Evolutionary conservation across 2,329 filamentous ascomycete genomes (phyloP), one percentile per base, ranked within the genome.

Genomic region (Pleomassaria siparia): DNA sequence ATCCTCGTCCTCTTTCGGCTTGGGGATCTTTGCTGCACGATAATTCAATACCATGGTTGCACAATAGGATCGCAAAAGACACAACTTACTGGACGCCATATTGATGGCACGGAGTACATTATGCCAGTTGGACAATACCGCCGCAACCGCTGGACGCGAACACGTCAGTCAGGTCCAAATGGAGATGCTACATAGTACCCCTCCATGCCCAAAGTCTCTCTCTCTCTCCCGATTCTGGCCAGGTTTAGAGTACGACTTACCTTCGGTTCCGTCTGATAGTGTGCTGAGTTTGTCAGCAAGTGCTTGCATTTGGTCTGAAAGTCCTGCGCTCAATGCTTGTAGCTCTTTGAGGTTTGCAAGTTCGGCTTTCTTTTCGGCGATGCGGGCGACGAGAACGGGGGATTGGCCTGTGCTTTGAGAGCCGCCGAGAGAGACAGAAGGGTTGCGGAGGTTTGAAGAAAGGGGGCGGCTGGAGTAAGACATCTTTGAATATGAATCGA

Each of bases 121-220:
- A 70, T 91, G 87, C 89, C 89, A 95, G 69, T 94, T 95, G 44
- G 86, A 82, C 66, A 95, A 77, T 18, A 95, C 89, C n/a, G 86
- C 81, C 30, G 89, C 89, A 62, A 95, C 89, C 50, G 87, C 88
- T 90, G 45, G 10, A 55, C 42, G 44, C 40, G 40, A 44, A 66
- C 46, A 54, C 45, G 51, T 67, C 54, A 65, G 54, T 20, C 21
- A 51, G 46, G 21, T 30, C 44, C 24, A 21, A 39, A 20, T 26
- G 8, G 12, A 42, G 39, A 36, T 43, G 32, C 28, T 46, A 44
- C 36, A 42, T 32, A 33, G 40, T 45, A 57, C 29, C 43, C 46
- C 50, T 29, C 42, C 35, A 30, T 46, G 26, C n/a, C n/a, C n/a
- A n/a, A n/a, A n/a, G n/a, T n/a, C n/a, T n/a, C n/a, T 22, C 30